Conservation (phyloP, 768 basidiomycete species). For the Russula sp. region DNA sequence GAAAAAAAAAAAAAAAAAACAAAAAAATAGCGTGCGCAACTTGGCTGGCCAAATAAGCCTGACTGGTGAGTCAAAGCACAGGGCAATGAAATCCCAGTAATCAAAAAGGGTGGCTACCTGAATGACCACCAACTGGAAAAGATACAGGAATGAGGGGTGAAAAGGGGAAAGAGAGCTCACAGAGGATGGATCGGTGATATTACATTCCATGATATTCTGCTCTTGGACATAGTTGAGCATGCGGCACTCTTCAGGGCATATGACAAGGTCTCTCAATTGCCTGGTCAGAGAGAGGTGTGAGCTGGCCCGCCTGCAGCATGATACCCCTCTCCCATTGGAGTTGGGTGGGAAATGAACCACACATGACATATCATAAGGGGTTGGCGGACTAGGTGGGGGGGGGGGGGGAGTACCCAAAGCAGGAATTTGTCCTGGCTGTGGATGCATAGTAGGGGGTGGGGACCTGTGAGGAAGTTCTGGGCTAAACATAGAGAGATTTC, state of each 20-base stretch:
- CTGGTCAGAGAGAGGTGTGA: conserved; percentile 29
- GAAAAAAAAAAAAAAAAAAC: too few species aligned
- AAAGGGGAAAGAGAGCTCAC: conserved; percentile 31
- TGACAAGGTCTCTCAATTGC: conserved; percentile 71
- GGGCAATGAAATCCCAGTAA: neutral
- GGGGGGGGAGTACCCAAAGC: conserved; percentile 31
- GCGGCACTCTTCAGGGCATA: conserved; percentile 62
- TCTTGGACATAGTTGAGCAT: conserved; percentile 55
- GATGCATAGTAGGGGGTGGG: neutral
- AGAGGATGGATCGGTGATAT: conserved; percentile 39
- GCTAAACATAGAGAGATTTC: conserved; percentile 19
- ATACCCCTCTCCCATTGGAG: neutral
- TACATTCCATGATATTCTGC: conserved; percentile 51
- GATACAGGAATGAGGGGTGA: too few species aligned
- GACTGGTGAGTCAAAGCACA: neutral
- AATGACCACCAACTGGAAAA: too few species aligned
- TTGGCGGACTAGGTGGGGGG: conserved; percentile 33
- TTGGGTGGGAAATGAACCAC: conserved; percentile 29
- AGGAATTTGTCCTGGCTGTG: conserved; percentile 24
- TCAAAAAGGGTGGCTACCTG: too few species aligned
- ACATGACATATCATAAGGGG: conserved; percentile 54
- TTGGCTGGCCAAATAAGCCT: neutral
- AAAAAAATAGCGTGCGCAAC: too few species aligned
- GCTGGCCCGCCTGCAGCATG: neutral
- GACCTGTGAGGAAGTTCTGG: conserved; percentile 19